Percentiles rank a stretch among this genome's conserved stretches.
Conservation (phyloP, 495 filamentous ascomycete species). For the Aspergillus egyptiacus region DNA sequence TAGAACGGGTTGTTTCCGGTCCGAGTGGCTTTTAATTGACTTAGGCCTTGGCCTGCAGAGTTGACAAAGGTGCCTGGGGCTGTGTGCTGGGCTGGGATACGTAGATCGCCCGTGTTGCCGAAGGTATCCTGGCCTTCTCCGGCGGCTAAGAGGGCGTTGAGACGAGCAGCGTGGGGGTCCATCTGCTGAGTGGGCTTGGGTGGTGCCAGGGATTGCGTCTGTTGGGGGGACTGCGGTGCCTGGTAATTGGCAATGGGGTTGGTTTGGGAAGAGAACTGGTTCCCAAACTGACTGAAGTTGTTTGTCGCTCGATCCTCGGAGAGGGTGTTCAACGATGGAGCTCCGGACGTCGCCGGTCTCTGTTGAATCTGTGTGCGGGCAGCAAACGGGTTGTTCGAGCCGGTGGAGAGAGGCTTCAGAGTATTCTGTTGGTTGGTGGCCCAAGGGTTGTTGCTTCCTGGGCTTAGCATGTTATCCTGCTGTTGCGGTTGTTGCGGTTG, state of each 20-base stretch:
- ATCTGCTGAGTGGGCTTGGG: slow-evolving; percentile 40
- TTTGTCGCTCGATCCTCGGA: slow-evolving; percentile 64
- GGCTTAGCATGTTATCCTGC: slow-evolving; percentile 55
- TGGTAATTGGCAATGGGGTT: slow-evolving; percentile 52
- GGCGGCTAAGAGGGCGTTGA: slow-evolving; percentile 81
- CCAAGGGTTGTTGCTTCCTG: slow-evolving; percentile 83
- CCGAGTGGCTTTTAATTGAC: slow-evolving; percentile 60
- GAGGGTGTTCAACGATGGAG: slow-evolving; percentile 60
- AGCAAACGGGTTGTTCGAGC: slow-evolving; percentile 96
- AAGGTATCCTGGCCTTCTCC: slow-evolving; percentile 97
- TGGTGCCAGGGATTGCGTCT: slow-evolving; percentile 19
- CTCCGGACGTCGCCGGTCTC: slow-evolving; percentile 45
- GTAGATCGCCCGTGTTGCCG: slow-evolving; percentile 88
- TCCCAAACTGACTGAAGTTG: slow-evolving; percentile 45
- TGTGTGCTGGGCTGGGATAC: slow-evolving; percentile 95
- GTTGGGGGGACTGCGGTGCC: slow-evolving; percentile 23
- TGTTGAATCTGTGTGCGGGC: slow-evolving; percentile 54
- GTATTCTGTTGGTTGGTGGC: slow-evolving; percentile 39
- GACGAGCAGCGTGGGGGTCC: slow-evolving; percentile 74
- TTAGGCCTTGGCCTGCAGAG: slow-evolving; percentile 73
- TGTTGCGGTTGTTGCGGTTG: slow-evolving; percentile 35
- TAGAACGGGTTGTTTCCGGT: slow-evolving; percentile 94
- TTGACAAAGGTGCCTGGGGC: slow-evolving; percentile 97
- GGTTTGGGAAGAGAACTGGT: slow-evolving; percentile 32
- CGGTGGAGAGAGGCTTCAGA: slow-evolving; percentile 59